Conservation (phyloP, 176 grass and related monocot species). For the Bothriochloa decipiens region DNA sequence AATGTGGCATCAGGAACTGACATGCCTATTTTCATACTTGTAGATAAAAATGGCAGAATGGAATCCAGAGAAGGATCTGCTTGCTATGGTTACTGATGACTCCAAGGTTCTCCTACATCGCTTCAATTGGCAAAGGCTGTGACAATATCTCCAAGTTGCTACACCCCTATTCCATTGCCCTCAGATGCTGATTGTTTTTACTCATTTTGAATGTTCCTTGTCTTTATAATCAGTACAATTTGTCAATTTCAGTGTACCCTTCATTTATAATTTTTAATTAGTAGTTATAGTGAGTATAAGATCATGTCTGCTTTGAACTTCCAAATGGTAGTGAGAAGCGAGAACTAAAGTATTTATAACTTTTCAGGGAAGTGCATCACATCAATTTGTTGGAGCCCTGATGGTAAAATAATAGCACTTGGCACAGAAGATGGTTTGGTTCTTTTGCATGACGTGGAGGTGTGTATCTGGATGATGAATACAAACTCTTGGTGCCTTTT, state of each 20-base stretch:
- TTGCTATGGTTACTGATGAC: conserved; percentile 94
- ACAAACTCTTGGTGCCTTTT: conserved; percentile 4
- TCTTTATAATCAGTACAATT: background rate
- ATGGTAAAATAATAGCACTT: conserved; percentile 90
- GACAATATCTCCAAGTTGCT: conserved; percentile 76
- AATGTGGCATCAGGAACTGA: background rate
- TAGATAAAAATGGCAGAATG: conserved; percentile 93
- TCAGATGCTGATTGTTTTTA: background rate
- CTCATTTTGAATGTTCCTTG: background rate
- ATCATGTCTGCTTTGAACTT: conserved; percentile 8
- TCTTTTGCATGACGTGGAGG: conserved; percentile 94
- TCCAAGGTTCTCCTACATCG: conserved; percentile 91
- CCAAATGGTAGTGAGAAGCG: background rate
- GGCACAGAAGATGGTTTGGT: conserved; percentile 88
- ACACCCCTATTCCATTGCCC: background rate
- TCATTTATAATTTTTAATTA: conserved; percentile 19
- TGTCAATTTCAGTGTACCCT: background rate
- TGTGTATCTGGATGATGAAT: conserved; percentile 41
- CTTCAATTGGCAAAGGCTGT: conserved; percentile 99
- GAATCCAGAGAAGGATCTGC: conserved; percentile 97
- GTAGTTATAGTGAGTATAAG: conserved; percentile 6
- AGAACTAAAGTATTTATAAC: conserved; percentile 40
- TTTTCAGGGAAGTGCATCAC: conserved; percentile 77
- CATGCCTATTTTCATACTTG: background rate
- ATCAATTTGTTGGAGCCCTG: conserved; percentile 95